phyloP scores from a whole-genome alignment of 23 red algal species.

The Cyanidiococcus yangmingshanensis region DNA sequence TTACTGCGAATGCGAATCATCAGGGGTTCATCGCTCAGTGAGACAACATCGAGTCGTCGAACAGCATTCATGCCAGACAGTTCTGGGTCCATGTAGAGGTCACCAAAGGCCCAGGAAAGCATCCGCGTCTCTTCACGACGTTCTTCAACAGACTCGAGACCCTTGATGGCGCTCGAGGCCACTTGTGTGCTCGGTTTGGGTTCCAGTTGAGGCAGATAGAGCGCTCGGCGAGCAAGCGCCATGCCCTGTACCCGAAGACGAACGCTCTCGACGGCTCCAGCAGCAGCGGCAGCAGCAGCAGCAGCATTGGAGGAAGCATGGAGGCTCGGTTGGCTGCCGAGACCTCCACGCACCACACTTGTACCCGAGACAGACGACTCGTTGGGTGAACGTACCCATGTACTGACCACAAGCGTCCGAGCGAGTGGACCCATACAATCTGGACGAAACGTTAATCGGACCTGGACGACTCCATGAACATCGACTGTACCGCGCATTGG shows the following conservation, averaged over 20 bases:
- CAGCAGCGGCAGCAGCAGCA: background rate
- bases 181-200: background rate
- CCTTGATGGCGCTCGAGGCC: background rate
- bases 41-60: background rate
- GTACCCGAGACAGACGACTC: background rate
- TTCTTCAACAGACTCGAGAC: background rate
- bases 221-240: background rate
- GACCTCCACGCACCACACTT: background rate
- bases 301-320: background rate
- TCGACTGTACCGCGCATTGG: constrained; percentile 11
- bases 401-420: background rate
- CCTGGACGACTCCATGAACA: constrained; percentile 2
- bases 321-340: background rate
- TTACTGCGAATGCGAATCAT: background rate
- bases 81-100: background rate
- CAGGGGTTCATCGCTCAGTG: background rate
- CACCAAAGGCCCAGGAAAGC: background rate
- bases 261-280: background rate
- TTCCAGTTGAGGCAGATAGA: background rate
- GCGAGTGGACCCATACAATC: background rate
- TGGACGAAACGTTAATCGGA: background rate
- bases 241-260: constrained; percentile 1
- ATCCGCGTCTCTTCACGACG: background rate
- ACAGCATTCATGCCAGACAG: background rate
- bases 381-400: background rate